Base-by-base conservation (phyloP, 177 flowering plant genomes). In the Vitis hybrid region DNA sequence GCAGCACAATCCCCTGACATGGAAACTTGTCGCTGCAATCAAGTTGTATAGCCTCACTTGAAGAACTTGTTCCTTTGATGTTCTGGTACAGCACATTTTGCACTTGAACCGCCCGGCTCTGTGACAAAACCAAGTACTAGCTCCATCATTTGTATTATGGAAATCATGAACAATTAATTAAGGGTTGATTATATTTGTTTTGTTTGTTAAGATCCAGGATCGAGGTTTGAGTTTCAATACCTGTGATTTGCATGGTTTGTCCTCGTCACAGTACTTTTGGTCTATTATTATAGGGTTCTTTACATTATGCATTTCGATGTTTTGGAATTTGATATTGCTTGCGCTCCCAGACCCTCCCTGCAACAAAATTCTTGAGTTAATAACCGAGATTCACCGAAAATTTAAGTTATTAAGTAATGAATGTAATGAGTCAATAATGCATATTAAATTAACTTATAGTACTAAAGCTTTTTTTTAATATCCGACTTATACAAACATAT, bases 261-360 rank as follows among this genome's bases (percentile, higher is more conserved):
- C 63, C 80, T 85, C 84, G 72, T 90, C 97, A 63, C 94, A 90
- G 69, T 93, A 93, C 68, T 83, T 75, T 75, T 93, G 97, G 62
- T 93, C 89, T 48, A 93, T 87, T 56, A 93, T 90, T 9, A 93
- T 93, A 0, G 98, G 98, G 63, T 86, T 85, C 10, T 48, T 35
- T 19, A 92, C 96, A 66, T 92, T 81, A 1, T 80, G 1, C 92
- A 93, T 83, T 27, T 66, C 62, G 11, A 90, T 68, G 70, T 91
- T 84, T 65, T 83, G 77, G 72, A 93, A 91, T 59, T 35, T 78
- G 62, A 93, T 86, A 75, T 83, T 82, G 74, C 77, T 87, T 54
- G 96, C 98, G 70, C 54, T 77, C 57, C 98, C 98, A 9, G 85
- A 83, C 6, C 98, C 97, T 70, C 98, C 98, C 81, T 78, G 64